These are phyloP conservation scores for Halenospora varia DNA, from an alignment of 495 filamentous ascomycete genomes.

Conservation along the genomic window DNA sequence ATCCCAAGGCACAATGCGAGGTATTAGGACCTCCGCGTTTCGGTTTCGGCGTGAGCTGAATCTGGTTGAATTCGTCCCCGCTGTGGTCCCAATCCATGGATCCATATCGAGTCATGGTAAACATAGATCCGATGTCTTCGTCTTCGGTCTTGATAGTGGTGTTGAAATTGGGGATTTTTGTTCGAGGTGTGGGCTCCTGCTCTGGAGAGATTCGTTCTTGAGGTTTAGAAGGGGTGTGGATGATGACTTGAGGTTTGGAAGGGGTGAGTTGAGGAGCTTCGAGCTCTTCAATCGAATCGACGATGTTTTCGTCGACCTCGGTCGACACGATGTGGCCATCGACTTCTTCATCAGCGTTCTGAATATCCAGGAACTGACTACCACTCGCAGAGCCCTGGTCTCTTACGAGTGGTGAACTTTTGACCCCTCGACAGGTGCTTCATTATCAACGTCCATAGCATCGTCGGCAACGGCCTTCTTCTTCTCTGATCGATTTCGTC, in stretches of 20 bases:
- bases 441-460: background rate
- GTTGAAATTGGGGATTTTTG: no score
- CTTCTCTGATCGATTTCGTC: constrained; percentile 1
- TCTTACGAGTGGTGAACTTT: constrained; percentile 31
- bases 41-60: constrained; percentile 5
- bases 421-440: constrained; percentile 16
- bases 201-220: no score
- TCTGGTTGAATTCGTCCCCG: constrained; percentile 9
- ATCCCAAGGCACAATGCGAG: background rate
- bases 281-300: background rate
- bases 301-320: background rate
- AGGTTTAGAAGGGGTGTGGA: constrained; percentile 11
- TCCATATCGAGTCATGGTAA: constrained; percentile 11
- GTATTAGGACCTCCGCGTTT: background rate
- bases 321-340: background rate
- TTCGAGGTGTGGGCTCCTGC: no score
- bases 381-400: constrained; percentile 35
- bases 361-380: constrained; percentile 23
- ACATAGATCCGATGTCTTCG: constrained; percentile 9
- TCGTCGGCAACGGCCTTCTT: background rate
- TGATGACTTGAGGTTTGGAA: background rate
- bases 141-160: background rate
- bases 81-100: constrained; percentile 15
- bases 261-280: background rate
- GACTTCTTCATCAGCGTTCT: background rate